Evolutionary conservation across 352 stramenopile genomes (phyloP), one percentile per base, ranked within the genome.

Genomic region (Pythium phragmiticola): DNA sequence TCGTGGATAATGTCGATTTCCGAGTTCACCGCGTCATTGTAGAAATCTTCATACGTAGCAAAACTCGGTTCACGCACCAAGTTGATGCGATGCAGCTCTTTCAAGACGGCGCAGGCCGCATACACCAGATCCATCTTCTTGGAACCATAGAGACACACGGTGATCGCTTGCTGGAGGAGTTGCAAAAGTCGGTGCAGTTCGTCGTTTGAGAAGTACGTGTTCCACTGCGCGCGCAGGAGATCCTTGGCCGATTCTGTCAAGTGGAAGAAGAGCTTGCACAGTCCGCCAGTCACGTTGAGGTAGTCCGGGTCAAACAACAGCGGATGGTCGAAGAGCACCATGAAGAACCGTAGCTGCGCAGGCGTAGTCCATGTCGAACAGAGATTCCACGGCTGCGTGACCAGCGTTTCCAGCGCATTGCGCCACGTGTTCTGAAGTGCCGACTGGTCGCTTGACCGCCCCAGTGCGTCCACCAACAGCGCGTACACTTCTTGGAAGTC

Each of bases 1-100:
- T 93, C 84, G 51, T 88, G 70, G 12, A 91, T 75, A 37, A 93
- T 76, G 56, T 93, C 84, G n/a, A 91, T 76, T 66, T 93, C 84
- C 7, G 76, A 87, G 63, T 93, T 93, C 12, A 91, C 80, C 0
- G 84, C 84, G 37, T 93, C 84, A 57, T 93, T 93, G 60, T 93
- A 93, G 58, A 93, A 91, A 48, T 88, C 82, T 11, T 87, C 71
- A 58, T 88, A 91, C 2, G 67, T 74, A 7, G 79, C 79, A 68
- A 91, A 91, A 12, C 66, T 65, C 14, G 73, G 72, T 2, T 58
- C 47, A 26, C 81, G 72, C 19, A 72, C 55, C 26, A 64, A 42
- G 48, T 93, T 93, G 50, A 93, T 80, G 47, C 69, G 63, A 34
- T 90, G 75, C n/a, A 93, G 72, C 41, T 90, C 71, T 34, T 84